These are phyloP conservation scores for Didymella pinodella DNA, from an alignment of 2,329 filamentous ascomycete genomes.

Conservation along the genomic window DNA sequence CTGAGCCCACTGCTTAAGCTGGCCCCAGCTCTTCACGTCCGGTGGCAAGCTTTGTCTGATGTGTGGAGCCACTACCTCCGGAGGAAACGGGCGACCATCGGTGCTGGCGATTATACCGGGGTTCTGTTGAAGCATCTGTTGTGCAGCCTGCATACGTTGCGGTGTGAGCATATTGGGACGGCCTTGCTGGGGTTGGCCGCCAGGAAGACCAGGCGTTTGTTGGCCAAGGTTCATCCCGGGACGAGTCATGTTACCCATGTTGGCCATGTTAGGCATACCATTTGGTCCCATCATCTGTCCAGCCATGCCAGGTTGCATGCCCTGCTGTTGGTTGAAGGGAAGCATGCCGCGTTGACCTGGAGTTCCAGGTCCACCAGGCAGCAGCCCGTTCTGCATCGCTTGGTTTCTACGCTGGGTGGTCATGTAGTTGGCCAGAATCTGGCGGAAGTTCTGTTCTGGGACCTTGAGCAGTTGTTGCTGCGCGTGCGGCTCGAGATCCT, in stretches of 20 bases:
- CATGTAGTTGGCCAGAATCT: slow-evolving; percentile 39
- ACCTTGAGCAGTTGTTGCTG: slow-evolving; percentile 47
- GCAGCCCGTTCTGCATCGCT: slow-evolving; percentile 33
- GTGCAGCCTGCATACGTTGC: slow-evolving; percentile 38
- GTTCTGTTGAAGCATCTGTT: slow-evolving; percentile 40
- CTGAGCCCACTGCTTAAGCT: slow-evolving; percentile 63
- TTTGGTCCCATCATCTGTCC: slow-evolving; percentile 42
- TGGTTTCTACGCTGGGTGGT: slow-evolving; percentile 32
- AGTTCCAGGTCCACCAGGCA: slow-evolving; percentile 30
- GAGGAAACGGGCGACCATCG: slow-evolving; percentile 44
- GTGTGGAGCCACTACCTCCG: slow-evolving; percentile 36
- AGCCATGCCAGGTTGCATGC: slow-evolving; percentile 32
- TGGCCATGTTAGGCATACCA: slow-evolving; percentile 35
- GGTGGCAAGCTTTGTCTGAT: slow-evolving; percentile 53
- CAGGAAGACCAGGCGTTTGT: slow-evolving; percentile 33
- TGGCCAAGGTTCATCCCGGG: slow-evolving; percentile 43
- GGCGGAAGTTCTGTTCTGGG: slow-evolving; percentile 46
- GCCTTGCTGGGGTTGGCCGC: slow-evolving; percentile 33
- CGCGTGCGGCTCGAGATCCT: slow-evolving; percentile 38
- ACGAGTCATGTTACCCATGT: slow-evolving; percentile 35
- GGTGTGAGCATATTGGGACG: slow-evolving; percentile 40
- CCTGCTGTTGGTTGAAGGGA: slow-evolving; percentile 41
- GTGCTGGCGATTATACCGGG: slow-evolving; percentile 47
- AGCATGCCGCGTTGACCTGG: slow-evolving; percentile 41
- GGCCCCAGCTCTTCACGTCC: slow-evolving; percentile 63